Conservation (phyloP, 1,139 yeast species). For the Pichia sp. region DNA sequence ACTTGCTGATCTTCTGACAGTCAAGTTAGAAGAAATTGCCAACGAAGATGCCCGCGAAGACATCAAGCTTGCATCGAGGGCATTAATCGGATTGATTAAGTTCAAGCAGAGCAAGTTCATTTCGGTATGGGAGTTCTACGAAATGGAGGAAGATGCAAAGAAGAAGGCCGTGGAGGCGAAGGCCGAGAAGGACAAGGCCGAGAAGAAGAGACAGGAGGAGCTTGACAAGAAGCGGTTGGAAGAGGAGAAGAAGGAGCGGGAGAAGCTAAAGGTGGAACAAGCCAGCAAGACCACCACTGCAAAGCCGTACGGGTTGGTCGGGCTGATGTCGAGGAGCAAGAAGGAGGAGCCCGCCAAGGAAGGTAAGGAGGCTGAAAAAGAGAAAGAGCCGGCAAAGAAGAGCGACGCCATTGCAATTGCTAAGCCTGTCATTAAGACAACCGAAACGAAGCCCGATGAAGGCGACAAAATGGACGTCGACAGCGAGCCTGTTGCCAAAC, state of each 20-base stretch:
- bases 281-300: conserved; percentile 9
- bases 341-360: neutral
- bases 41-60: conserved; percentile 69
- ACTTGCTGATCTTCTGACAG: conserved; percentile 56
- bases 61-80: conserved; percentile 72
- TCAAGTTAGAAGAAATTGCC: conserved; percentile 47
- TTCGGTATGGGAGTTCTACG: conserved; percentile 54
- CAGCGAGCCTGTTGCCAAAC: neutral
- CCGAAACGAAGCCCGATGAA: too few relatives aligned
- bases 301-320: conserved; percentile 31
- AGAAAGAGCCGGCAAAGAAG: neutral
- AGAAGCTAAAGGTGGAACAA: conserved; percentile 12
- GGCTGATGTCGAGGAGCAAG: conserved; percentile 13
- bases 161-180: conserved; percentile 27
- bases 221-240: conserved; percentile 16
- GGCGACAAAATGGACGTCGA: neutral
- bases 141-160: conserved; percentile 39
- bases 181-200: conserved; percentile 22
- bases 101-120: conserved; percentile 57
- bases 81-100: conserved; percentile 68
- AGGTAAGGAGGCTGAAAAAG: neutral
- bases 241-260: conserved; percentile 18
- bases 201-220: conserved; percentile 19
- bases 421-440: neutral
- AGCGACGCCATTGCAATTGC: neutral